phyloP scores from a whole-genome alignment of 495 filamentous ascomycete species.

The Melanomma pulvis-pyrius region DNA sequence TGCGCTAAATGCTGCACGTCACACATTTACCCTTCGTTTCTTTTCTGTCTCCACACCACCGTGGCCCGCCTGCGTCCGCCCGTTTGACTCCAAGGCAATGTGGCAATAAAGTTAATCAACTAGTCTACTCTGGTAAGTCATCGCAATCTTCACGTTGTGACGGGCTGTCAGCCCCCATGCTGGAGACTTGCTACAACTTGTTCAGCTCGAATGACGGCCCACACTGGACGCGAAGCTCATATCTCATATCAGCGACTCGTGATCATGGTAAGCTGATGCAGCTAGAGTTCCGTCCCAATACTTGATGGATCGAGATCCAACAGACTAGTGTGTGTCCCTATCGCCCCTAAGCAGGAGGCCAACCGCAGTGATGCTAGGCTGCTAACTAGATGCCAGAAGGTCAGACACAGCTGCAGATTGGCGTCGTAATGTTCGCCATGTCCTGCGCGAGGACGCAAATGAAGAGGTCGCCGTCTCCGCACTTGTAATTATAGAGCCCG shows the following conservation, averaged over 20 bases:
- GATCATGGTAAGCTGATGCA: constrained; percentile 1
- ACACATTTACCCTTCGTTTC: constrained; percentile 23
- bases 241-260: neutral
- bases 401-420: constrained; percentile 8
- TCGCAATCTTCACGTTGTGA: neutral
- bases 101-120: constrained; percentile 22
- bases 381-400: neutral
- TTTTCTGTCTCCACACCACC: constrained; percentile 18
- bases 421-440: neutral
- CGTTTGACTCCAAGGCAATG: constrained; percentile 7
- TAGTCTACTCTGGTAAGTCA: neutral
- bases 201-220: too few species aligned
- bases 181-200: too few species aligned
- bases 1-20: constrained; percentile 31
- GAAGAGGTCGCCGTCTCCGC: constrained; percentile 27
- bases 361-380: neutral
- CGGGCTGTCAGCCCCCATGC: too few species aligned
- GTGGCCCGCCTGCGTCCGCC: constrained; percentile 11
- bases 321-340: constrained; percentile 1
- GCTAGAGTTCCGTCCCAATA: constrained; percentile 7
- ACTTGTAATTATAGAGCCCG: neutral
- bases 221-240: neutral
- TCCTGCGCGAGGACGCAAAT: constrained; percentile 11
- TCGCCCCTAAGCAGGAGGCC: neutral
- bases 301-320: constrained; percentile 18